A percentile compares a stretch with the other conserved stretches of the same genome.
phyloP scores from a whole-genome alignment of 2,329 filamentous ascomycete species.

The Sarocladiaceae sp. region DNA sequence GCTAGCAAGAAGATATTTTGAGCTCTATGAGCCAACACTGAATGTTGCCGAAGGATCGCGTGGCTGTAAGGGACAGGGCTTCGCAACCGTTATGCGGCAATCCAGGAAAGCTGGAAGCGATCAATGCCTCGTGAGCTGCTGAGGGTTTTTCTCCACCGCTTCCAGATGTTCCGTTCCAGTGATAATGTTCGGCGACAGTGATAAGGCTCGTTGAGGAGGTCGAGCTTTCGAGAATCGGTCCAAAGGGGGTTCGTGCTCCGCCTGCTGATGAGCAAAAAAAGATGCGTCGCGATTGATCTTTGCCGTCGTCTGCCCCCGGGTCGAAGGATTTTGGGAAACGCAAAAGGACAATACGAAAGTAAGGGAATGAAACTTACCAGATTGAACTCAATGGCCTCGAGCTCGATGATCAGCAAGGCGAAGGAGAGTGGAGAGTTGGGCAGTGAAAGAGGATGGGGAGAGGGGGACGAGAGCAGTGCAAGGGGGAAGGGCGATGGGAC shows the following conservation, averaged over 20 bases:
- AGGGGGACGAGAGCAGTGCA: conserved; percentile 1
- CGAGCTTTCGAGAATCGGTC: neutral
- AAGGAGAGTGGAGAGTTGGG: conserved; percentile 8
- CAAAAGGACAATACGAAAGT: neutral
- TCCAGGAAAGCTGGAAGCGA: too few species aligned
- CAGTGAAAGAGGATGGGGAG: conserved; percentile 10
- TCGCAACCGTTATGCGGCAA: too few species aligned
- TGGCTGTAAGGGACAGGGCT: too few species aligned
- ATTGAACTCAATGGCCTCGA: conserved; percentile 1
- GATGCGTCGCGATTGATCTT: neutral
- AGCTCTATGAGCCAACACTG: too few species aligned
- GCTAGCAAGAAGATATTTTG: too few species aligned
- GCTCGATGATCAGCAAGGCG: conserved; percentile 7
- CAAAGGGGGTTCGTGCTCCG: conserved; percentile 4
- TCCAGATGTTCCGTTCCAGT: too few species aligned
- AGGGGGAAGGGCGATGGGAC: conserved; percentile 13
- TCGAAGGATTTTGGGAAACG: neutral
- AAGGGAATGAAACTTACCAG: neutral
- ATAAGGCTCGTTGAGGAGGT: neutral
- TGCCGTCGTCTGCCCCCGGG: neutral
- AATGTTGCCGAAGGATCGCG: too few species aligned
- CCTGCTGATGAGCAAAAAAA: neutral
- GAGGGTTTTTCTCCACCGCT: too few species aligned
- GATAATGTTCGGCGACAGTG: neutral
- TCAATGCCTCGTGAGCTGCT: too few species aligned